Base-by-base conservation (phyloP, 306 rosid species). In the Canavalia ensiformis region DNA sequence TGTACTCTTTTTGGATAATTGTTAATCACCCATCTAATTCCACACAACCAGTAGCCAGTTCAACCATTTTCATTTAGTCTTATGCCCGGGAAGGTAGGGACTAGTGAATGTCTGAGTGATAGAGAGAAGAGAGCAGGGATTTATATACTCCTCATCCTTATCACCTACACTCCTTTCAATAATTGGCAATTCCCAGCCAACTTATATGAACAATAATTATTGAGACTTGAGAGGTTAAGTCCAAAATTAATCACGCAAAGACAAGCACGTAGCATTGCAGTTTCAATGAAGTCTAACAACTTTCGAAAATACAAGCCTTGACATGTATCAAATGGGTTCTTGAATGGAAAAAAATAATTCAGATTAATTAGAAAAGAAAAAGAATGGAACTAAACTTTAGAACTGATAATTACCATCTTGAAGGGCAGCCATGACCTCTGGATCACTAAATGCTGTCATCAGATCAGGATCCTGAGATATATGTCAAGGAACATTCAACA, bases 341-440 rank as follows among this genome's bases (percentile, higher is more conserved):
- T 12, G 2, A 47, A 8, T 1, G 0, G 11, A 65, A 18, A 9
- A 45, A 10, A 33, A 55, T 6, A 13, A 62, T 12, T 8, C 3
- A 52, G 52, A 79, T 12, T 56, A 18, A 46, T 64, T 9, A 68
- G n/a, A 59, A 8, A n/a, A 42, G 2, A 42, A 70, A 30, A 34
- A 77, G 1, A 65, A 44, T 6, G 30, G 44, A 54, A 67, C 31
- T n/a, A 50, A 42, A 50, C 47, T 18, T 52, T 44, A 63, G 65
- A 59, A 79, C 63, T 54, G 56, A 69, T 56, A 84, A 72, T 60
- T 87, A 91, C 98, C 98, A 81, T 94, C 98, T 86, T 94, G 97
- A 55, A 94, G 91, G 84, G 98, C 98, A 86, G 97, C 92, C 97
- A 92, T 94, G 56, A 94, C 85, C 86, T 94, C 98, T 0, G 98